Evolutionary conservation across 176 grass and related monocot species (phyloP).

Genomic region (Cocos nucifera): DNA sequence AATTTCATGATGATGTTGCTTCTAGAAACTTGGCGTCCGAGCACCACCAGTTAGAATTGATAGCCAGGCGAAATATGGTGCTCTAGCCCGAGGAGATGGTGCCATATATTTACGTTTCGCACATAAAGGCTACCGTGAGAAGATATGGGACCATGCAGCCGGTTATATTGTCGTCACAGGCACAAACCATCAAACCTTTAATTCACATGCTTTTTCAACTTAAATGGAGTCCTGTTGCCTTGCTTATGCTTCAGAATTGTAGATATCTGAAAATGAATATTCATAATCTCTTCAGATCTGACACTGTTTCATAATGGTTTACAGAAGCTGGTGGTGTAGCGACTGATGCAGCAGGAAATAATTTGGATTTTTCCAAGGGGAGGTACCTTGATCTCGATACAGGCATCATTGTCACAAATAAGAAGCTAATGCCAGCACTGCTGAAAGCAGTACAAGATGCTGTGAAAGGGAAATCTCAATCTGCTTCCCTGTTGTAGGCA

Average conservation of each 20-base stretch:
- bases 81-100: conserved; percentile 79
- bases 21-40: conserved; percentile 89
- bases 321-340: conserved; percentile 90
- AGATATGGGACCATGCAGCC: conserved; percentile 98
- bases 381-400: conserved; percentile 79
- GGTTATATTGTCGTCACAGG: conserved; percentile 88
- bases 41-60: conserved; percentile 93
- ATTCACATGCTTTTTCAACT: background rate
- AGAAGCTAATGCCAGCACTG: conserved; percentile 54
- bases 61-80: conserved; percentile 97
- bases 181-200: conserved; percentile 6
- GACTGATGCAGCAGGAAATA: conserved; percentile 77
- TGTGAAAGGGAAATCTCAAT: conserved; percentile 49
- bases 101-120: conserved; percentile 92
- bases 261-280: no score
- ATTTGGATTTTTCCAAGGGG: conserved; percentile 87
- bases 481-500: conserved; percentile 46
- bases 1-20: background rate
- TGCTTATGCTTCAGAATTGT: no score
- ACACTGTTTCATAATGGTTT: conserved; percentile 7
- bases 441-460: conserved; percentile 64
- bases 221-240: no score
- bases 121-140: conserved; percentile 84
- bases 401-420: conserved; percentile 83
- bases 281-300: background rate